These are phyloP conservation scores for Dionaea muscipula DNA, from an alignment of 179 eudicot species.

Conservation along the genomic window DNA sequence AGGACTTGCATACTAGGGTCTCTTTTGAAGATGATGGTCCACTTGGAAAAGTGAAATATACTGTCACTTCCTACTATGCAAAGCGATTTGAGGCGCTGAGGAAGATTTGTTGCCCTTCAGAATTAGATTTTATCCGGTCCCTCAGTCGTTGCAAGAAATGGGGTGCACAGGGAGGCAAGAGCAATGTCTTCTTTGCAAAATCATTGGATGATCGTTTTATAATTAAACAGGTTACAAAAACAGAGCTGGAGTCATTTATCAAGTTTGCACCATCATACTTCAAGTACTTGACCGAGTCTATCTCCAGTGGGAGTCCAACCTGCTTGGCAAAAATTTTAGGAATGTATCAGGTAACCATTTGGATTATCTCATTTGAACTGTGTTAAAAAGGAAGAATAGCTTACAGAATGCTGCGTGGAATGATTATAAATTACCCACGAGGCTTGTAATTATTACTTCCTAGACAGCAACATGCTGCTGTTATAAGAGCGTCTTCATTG, in stretches of 20 bases:
- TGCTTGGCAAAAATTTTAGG: slow-evolving; percentile 91
- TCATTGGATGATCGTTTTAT: slow-evolving; percentile 84
- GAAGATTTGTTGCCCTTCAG: slow-evolving; percentile 58
- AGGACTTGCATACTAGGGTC: slow-evolving; percentile 53
- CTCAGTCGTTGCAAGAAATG: slow-evolving; percentile 93
- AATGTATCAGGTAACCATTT: slow-evolving; percentile 66
- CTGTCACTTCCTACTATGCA: slow-evolving; percentile 71
- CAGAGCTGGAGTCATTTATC: slow-evolving; percentile 86
- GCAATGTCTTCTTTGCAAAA: slow-evolving; percentile 90
- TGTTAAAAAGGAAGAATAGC: neutral
- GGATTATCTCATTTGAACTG: neutral
- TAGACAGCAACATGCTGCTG: no score
- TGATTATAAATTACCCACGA: neutral
- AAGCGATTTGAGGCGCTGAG: slow-evolving; percentile 78
- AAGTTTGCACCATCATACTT: slow-evolving; percentile 82
- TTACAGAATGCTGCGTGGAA: neutral
- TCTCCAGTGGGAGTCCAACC: slow-evolving; percentile 54
- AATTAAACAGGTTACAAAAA: slow-evolving; percentile 88
- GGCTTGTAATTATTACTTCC: no score
- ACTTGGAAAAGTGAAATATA: slow-evolving; percentile 60
- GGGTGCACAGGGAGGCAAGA: slow-evolving; percentile 96
- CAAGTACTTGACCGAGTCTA: slow-evolving; percentile 62
- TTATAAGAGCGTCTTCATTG: no score
- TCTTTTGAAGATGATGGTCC: slow-evolving; percentile 67
- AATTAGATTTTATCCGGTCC: slow-evolving; percentile 62